Evolutionary conservation across 2,329 filamentous ascomycete genomes (phyloP), one percentile per base, ranked within the genome.

Genomic region (Knufia fluminis): DNA sequence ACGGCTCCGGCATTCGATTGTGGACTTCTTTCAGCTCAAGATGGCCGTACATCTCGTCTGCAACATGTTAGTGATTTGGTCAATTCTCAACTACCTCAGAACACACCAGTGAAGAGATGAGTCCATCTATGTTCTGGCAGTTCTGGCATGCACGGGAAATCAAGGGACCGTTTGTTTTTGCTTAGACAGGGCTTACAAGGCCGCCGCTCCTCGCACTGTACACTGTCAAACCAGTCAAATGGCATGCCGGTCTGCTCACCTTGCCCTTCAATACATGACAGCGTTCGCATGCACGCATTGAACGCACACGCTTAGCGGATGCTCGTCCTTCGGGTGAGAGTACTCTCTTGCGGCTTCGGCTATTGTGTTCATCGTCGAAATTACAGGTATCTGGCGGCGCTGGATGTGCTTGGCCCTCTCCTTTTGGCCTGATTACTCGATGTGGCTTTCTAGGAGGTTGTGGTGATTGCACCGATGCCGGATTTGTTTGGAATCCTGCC

Each of bases 31-130:
- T 45, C 8, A 31, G 17, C 28, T 48, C 32, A 40, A 48, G 33
- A 19, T 48, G 45, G 4, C 45, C 45, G 26, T 48, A 48, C 45
- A 48, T 48, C 2, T 19, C 33, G 7, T 48, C 45, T 48, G 2
- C 19, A 22, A 28, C 4, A 36, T 36, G 16, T 36, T 14, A 36
- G 16, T 26, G 10, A 8, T 33, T 3, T 19, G 16, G 4, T 20
- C n/a, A 8, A n/a, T 14, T 14, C 10, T 9, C 24, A 6, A 12
- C 10, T 20, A 33, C 8, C 16, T 10, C 23, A 12, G 4, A 33
- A 3, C 28, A 32, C 19, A 45, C 42, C 42, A 9, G 42, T 45
- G 28, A 45, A 45, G 6, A 45, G 28, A 22, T 45, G 42, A 23
- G 14, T 19, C 17, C 26, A 26, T 26, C 42, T n/a, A 8, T 32